These are phyloP conservation scores for Eucalyptus erythrocorys DNA, from an alignment of 345 rosid genomes.

Conservation along the genomic window DNA sequence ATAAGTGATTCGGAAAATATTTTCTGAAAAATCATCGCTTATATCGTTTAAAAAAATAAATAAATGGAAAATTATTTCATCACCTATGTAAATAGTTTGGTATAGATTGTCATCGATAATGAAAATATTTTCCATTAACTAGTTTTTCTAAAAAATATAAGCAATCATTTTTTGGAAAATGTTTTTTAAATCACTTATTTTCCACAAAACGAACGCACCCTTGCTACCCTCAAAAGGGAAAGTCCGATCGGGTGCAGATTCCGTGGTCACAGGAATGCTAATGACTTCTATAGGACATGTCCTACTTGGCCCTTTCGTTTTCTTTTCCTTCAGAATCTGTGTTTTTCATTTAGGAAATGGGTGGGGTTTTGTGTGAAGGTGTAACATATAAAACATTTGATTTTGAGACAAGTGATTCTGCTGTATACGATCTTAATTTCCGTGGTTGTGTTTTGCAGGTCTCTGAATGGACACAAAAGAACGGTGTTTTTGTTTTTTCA, in stretches of 20 bases:
- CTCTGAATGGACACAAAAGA: conserved; percentile 68
- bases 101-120: no score
- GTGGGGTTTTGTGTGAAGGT: background rate
- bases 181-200: no score
- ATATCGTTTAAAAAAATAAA: no score
- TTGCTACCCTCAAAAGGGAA: background rate
- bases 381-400: background rate
- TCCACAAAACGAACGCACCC: no score
- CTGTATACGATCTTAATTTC: background rate
- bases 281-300: background rate
- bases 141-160: no score
- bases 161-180: no score
- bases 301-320: background rate
- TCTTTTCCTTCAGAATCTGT: background rate
- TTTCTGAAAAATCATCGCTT: no score
- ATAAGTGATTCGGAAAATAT: no score
- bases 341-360: background rate
- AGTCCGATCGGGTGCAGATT: background rate
- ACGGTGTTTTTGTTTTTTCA: conserved; percentile 44
- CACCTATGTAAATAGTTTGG: no score
- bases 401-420: background rate
- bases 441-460: conserved; percentile 32
- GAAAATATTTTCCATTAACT: no score
- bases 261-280: background rate
- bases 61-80: no score